Conservation (phyloP, 768 basidiomycete genomes). For the Kwoniella dejecticola region DNA sequence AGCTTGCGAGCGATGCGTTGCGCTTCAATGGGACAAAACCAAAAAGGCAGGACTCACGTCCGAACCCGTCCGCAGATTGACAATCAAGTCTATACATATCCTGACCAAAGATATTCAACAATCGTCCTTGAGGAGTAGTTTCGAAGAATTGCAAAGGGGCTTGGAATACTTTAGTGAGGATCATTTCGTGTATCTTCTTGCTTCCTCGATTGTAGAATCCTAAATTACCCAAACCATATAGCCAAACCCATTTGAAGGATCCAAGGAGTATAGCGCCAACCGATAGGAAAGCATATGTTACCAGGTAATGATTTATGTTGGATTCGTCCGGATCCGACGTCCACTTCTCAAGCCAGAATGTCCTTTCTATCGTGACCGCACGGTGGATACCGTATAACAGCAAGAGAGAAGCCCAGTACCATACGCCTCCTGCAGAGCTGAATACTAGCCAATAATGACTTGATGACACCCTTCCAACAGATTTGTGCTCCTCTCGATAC, state of each 20-base stretch:
- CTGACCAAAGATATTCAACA: slow-evolving; percentile 50
- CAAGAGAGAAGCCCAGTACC: slow-evolving; percentile 47
- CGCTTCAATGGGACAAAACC: neutral
- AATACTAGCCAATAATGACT: slow-evolving; percentile 44
- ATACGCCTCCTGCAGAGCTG: slow-evolving; percentile 35
- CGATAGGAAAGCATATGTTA: slow-evolving; percentile 30
- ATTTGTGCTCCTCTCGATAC: slow-evolving; percentile 34
- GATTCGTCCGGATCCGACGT: slow-evolving; percentile 34
- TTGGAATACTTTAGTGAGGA: slow-evolving; percentile 29
- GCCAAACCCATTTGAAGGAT: slow-evolving; percentile 47
- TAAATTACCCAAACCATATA: slow-evolving; percentile 44
- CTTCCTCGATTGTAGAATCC: slow-evolving; percentile 40
- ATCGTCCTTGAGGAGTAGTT: slow-evolving; percentile 40
- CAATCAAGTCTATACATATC: slow-evolving; percentile 46
- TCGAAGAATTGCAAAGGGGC: slow-evolving; percentile 50
- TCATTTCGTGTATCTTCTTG: slow-evolving; percentile 32
- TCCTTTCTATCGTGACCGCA: slow-evolving; percentile 24
- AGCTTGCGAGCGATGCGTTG: neutral
- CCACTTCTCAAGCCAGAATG: slow-evolving; percentile 43
- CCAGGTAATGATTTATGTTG: slow-evolving; percentile 37
- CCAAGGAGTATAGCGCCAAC: slow-evolving; percentile 17
- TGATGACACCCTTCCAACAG: slow-evolving; percentile 31
- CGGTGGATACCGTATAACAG: slow-evolving; percentile 30
- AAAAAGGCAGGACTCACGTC: slow-evolving; percentile 23
- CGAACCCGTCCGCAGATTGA: slow-evolving; percentile 41